phyloP scores from a whole-genome alignment of 192 early-diverging fungal genomes.

The Backusella sp. region DNA sequence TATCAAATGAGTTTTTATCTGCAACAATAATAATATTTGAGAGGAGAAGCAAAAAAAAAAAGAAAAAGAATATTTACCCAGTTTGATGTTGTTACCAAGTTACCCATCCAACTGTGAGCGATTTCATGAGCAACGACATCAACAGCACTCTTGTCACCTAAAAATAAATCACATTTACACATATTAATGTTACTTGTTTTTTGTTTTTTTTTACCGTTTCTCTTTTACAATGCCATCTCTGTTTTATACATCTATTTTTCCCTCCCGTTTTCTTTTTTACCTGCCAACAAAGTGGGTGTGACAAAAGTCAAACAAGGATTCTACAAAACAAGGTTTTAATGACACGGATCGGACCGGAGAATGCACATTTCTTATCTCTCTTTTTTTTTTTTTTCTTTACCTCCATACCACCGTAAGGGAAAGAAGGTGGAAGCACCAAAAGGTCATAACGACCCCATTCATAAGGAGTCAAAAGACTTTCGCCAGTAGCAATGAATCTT shows the following conservation, averaged over 20 bases:
- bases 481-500: conserved; percentile 63
- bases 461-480: conserved; percentile 84
- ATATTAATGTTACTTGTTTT: background rate
- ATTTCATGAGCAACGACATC: conserved; percentile 96
- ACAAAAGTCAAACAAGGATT: conserved; percentile 99
- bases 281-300: conserved; percentile 95
- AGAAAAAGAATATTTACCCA: conserved; percentile 46
- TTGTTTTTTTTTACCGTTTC: background rate
- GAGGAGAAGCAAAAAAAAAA: background rate
- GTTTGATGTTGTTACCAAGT: conserved; percentile 81
- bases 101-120: conserved; percentile 89
- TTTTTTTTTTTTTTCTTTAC: conserved; percentile 28
- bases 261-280: background rate
- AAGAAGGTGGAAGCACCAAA: conserved; percentile 82
- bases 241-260: background rate
- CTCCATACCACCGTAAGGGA: conserved; percentile 66
- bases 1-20: background rate
- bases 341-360: background rate
- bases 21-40: background rate
- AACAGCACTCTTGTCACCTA: conserved; percentile 83
- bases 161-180: background rate
- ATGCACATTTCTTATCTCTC: background rate
- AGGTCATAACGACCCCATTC: conserved; percentile 96
- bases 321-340: conserved; percentile 45
- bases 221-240: background rate